Base-by-base conservation (phyloP, 2,329 filamentous ascomycete genomes). In the Cladorrhinum sp. region DNA sequence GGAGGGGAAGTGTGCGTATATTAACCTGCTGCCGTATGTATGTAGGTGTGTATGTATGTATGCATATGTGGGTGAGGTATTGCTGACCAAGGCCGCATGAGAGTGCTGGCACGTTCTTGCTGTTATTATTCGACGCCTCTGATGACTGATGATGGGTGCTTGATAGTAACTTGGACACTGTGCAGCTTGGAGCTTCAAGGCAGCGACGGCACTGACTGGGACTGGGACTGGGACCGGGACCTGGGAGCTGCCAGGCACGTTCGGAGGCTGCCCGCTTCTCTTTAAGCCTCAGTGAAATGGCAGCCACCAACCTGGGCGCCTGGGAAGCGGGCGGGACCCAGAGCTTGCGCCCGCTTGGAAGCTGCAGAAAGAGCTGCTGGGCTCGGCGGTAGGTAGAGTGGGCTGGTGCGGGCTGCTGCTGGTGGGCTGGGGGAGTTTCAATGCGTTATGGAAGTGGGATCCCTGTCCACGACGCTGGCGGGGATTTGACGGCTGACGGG, bases 211-310 rank as follows among this genome's bases (percentile, higher is more conserved):
- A n/a, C n/a, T n/a, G n/a, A n/a, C n/a, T n/a, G n/a, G n/a, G n/a
- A n/a, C n/a, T 42, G 12, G 36, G n/a, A n/a, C n/a, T 42, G 42
- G 14, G 42, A 46, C 49, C 18, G 24, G 49, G 49, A 28, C 46
- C 16, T 24, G 8, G 46, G 46, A 50, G 46, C 46, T 21, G 18
- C 46, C 3, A 21, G 18, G 14, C 46, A n/a, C 8, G 46, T 21
- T 60, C n/a, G 36, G 42, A 36, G 36, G 36, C 36, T 42, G 36
- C 36, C 36, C n/a, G n/a, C 42, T 46, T 46, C n/a, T 62, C 54
- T 62, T 65, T 59, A 60, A 64, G 64, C 64, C 64, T 55, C 64
- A 64, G 55, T 51, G 58, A 55, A 46, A 46, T 46, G 42, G 18
- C 60, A 60, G 57, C 60, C 55, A 53, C 46, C 51, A 56, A 28